These are phyloP conservation scores for Naganishia albida DNA, from an alignment of 1,284 basidiomycete species.

Conservation along the genomic window DNA sequence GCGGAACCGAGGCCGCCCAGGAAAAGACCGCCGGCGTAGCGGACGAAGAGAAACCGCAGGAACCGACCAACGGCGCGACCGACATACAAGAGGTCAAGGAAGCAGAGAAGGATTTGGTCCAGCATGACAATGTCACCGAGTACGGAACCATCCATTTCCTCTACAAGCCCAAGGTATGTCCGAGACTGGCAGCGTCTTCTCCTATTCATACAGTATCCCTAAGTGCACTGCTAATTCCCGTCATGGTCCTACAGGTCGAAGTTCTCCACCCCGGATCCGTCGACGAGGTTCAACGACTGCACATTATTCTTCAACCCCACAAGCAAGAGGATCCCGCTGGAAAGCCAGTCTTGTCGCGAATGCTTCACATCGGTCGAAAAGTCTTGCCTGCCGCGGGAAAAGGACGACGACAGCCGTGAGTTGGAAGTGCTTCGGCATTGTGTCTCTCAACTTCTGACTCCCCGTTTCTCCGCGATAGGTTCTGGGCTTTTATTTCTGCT, in stretches of 20 bases:
- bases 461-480: background rate
- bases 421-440: background rate
- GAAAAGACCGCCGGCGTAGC: background rate
- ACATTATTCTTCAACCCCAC: slow-evolving; percentile 34
- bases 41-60: background rate
- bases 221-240: background rate
- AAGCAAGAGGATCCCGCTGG: slow-evolving; percentile 19
- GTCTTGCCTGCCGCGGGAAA: slow-evolving; percentile 28
- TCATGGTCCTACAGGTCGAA: slow-evolving; percentile 24
- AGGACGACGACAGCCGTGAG: slow-evolving; percentile 30
- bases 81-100: slow-evolving; percentile 16
- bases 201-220: no score
- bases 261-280: slow-evolving; percentile 23
- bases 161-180: slow-evolving; percentile 28
- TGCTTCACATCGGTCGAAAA: slow-evolving; percentile 31
- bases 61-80: background rate
- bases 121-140: slow-evolving; percentile 26
- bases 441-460: background rate
- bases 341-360: slow-evolving; percentile 26
- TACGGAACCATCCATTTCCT: slow-evolving; percentile 33
- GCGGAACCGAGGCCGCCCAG: background rate
- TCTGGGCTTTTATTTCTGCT: slow-evolving; percentile 33
- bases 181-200: no score
- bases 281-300: slow-evolving; percentile 32
- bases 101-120: slow-evolving; percentile 21